Conservation (phyloP, 371 early-diverging fungal genomes). For the Parasitella parasitica region DNA sequence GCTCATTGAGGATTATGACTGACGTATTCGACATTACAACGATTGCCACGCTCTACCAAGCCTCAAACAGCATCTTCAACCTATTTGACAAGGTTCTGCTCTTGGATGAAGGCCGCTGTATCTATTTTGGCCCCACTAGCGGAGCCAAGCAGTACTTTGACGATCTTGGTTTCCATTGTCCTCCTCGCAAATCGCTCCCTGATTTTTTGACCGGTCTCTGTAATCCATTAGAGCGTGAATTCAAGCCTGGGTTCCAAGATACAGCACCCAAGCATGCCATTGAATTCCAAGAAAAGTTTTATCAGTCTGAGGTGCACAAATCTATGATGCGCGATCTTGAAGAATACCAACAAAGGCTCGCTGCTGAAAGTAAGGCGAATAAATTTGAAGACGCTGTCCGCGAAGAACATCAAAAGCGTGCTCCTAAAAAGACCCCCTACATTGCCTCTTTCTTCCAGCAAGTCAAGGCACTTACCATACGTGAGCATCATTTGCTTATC, state of each 20-base stretch:
- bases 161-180: conserved; percentile 68
- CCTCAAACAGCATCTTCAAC: conserved; percentile 72
- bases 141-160: conserved; percentile 71
- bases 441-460: conserved; percentile 64
- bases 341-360: conserved; percentile 36
- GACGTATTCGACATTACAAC: conserved; percentile 66
- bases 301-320: conserved; percentile 35
- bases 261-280: conserved; percentile 44
- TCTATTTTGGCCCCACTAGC: conserved; percentile 74
- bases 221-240: conserved; percentile 60
- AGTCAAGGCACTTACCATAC: conserved; percentile 58
- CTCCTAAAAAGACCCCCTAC: conserved; percentile 53
- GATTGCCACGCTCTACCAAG: conserved; percentile 67
- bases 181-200: conserved; percentile 71
- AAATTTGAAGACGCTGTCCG: conserved; percentile 54
- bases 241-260: conserved; percentile 54
- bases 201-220: conserved; percentile 79
- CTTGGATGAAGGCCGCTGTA: conserved; percentile 69
- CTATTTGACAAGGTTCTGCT: conserved; percentile 78
- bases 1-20: conserved; percentile 68
- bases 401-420: conserved; percentile 57
- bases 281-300: conserved; percentile 52
- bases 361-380: conserved; percentile 30
- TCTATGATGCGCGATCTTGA: conserved; percentile 35
- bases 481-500: conserved; percentile 58